These are phyloP conservation scores for Nannizziopsis arthrosporioides DNA, from an alignment of 2,329 filamentous ascomycete genomes.

Conservation along the genomic window DNA sequence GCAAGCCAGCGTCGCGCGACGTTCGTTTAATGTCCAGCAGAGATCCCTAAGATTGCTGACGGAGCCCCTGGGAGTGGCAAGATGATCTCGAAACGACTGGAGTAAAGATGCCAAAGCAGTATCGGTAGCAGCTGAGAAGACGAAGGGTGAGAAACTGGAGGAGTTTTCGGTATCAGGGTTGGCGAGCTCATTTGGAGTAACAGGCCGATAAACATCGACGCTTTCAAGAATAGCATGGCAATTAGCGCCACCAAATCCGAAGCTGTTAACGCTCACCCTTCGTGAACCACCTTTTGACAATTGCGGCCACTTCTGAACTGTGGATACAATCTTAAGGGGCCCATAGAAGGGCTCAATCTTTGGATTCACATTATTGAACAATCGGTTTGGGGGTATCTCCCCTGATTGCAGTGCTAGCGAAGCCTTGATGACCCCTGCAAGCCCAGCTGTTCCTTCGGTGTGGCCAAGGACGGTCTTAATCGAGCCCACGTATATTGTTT, in stretches of 20 bases:
- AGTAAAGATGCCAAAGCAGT: too few species aligned
- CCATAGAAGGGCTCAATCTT: constrained; percentile 16
- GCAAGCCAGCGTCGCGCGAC: too few species aligned
- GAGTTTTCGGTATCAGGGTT: too few species aligned
- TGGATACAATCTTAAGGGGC: constrained; percentile 15
- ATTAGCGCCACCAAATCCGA: constrained; percentile 25
- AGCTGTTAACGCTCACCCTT: constrained; percentile 25
- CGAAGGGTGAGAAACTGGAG: too few species aligned
- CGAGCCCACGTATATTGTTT: constrained; percentile 18
- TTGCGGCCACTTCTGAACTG: constrained; percentile 3
- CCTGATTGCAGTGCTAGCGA: constrained; percentile 20
- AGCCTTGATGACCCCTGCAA: constrained; percentile 22
- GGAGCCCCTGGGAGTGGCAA: too few species aligned
- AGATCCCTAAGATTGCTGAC: too few species aligned
- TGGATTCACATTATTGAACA: too few species aligned
- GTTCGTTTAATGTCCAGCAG: too few species aligned
- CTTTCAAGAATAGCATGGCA: constrained; percentile 20
- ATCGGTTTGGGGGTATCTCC: constrained; percentile 1
- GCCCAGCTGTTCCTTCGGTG: constrained; percentile 20
- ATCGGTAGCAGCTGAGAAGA: too few species aligned
- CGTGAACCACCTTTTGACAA: constrained; percentile 20
- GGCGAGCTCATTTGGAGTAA: too few species aligned
- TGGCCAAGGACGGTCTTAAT: constrained; percentile 25
- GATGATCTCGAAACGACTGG: too few species aligned
- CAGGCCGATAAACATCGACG: too few species aligned